These are phyloP conservation scores for Sclerotinia glacialis DNA, from an alignment of 2,329 filamentous ascomycete species.

Conservation along the genomic window DNA sequence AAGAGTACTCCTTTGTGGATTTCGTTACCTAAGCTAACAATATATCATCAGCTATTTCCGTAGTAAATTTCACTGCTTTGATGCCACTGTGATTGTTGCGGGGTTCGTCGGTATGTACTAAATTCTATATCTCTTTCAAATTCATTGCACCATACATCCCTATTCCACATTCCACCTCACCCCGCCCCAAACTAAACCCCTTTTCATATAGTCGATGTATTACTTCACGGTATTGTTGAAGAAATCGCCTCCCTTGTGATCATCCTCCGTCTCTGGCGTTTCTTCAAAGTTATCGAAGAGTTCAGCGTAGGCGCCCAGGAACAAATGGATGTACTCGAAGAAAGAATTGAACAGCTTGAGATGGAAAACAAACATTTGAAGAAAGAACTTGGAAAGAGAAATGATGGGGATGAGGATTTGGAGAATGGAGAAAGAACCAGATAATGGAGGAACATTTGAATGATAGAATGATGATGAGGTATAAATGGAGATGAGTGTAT, in stretches of 20 bases:
- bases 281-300: constrained; percentile 70
- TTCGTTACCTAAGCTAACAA: not conserved
- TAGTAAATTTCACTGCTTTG: constrained; percentile 61
- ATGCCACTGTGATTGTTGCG: constrained; percentile 59
- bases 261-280: constrained; percentile 63
- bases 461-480: not conserved
- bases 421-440: constrained; percentile 10
- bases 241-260: constrained; percentile 66
- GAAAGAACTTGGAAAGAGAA: constrained; percentile 39
- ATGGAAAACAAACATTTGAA: constrained; percentile 50
- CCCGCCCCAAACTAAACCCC: constrained; percentile 26
- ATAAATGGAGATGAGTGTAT: not conserved
- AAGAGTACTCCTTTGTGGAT: too few relatives aligned
- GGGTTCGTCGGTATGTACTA: constrained; percentile 49
- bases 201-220: constrained; percentile 60
- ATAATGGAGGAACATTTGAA: not conserved
- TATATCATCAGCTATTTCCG: constrained; percentile 50
- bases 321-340: constrained; percentile 56
- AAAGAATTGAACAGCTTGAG: constrained; percentile 51
- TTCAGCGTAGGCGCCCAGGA: constrained; percentile 61
- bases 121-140: not conserved
- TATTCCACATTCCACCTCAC: not conserved
- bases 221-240: constrained; percentile 57
- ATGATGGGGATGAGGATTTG: constrained; percentile 28
- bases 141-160: not conserved